Conservation (phyloP, 225 moss, liverwort and hornwort genomes). For the Marchantia paleacea region DNA sequence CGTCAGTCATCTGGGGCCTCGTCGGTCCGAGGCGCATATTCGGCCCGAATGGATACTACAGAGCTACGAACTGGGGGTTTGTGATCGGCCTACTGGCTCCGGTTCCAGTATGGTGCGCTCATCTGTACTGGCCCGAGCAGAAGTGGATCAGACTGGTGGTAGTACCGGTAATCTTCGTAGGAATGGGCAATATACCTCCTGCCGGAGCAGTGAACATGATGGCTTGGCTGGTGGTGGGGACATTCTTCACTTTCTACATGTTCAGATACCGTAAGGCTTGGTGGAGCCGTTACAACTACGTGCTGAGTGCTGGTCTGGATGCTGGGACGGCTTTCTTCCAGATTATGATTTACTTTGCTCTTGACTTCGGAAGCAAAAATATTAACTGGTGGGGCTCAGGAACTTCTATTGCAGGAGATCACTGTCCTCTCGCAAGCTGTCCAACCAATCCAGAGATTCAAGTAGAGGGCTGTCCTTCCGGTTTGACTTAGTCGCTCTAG, state of each 20-base stretch:
- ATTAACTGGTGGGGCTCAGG: neutral
- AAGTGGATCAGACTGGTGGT: constrained; percentile 2
- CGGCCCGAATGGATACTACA: constrained; percentile 9
- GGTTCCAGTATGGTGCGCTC: constrained; percentile 10
- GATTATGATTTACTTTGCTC: neutral
- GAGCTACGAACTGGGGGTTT: constrained; percentile 14
- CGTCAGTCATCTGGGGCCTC: constrained; percentile 25
- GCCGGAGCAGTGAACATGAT: constrained; percentile 14
- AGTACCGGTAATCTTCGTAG: constrained; percentile 3
- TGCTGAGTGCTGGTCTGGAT: constrained; percentile 16
- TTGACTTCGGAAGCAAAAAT: neutral
- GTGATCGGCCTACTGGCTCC: constrained; percentile 7
- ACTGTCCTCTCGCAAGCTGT: neutral
- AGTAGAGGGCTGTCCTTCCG: neutral
- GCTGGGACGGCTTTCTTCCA: constrained; percentile 11
- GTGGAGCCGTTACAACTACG: constrained; percentile 29
- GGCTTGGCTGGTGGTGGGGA: constrained; percentile 14
- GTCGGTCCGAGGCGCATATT: constrained; percentile 19
- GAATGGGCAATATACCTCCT: constrained; percentile 8
- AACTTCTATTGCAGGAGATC: neutral
- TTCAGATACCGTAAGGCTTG: constrained; percentile 21
- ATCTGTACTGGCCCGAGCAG: neutral
- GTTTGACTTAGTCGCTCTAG: no score
- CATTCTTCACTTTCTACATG: constrained; percentile 21
- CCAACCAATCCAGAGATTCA: neutral